Evolutionary conservation across 345 rosid genomes (phyloP), one percentile per base, ranked within the genome.

Genomic region (Geranium rotundifolium): DNA sequence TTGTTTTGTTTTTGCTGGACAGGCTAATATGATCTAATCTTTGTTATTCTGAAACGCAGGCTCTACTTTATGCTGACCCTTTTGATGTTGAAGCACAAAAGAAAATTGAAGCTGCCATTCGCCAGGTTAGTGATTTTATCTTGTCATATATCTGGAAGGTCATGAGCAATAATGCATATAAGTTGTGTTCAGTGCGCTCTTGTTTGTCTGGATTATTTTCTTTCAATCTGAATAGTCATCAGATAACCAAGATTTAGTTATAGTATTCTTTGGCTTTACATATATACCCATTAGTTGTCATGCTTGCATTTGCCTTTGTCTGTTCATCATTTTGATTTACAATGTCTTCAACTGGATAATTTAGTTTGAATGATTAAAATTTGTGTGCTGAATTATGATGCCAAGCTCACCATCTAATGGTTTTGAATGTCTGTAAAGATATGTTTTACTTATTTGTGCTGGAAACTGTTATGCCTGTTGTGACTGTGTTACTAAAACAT

Each of bases 101-200:
- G 84, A 93, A 90, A 82, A 90, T 93, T 20, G 97, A 93, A 86
- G 97, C 91, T 71, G 86, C 95, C 69, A 93, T 93, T 72, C 88
- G 82, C 9, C 97, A 93, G 92, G 99, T 90, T 62, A 62, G 72
- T 71, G 58, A 16, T 68, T 63, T 57, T 62, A 67, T 62, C 65
- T 68, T 57, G 63, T 54, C 10, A 15, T 59, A 56, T 69, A 7
- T 31, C 7, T 31, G 37, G 37, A 7, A 31, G 37, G 37, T 41
- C 50, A 41, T 12, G 14, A 41, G 50, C 50, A 41, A 41, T 41
- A 41, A 12, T 12, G 50, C 50, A 41, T 4, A 41, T 41, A 41
- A 41, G 12, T 4, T 41, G 50, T 2, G 1, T 41, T 41, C 12
- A 4, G 10, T 41, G 50, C 10, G 10, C 50, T 41, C 4, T 41